Conservation (phyloP, 257 asterid genomes). For the Nicotiana benthamiana region DNA sequence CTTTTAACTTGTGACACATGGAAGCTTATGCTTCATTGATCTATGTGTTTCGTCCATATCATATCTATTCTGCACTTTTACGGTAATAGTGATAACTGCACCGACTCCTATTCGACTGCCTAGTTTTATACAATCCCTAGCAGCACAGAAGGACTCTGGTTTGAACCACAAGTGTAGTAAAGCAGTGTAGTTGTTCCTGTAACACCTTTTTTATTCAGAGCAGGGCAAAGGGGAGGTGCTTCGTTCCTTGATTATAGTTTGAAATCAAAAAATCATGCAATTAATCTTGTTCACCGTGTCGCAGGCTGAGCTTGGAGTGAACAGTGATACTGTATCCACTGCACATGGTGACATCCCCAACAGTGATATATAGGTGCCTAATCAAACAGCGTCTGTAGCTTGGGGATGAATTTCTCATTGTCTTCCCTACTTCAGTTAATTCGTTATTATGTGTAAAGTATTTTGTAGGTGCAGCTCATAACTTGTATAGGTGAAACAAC, state of each 20-base stretch:
- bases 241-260: not conserved
- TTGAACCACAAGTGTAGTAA: not conserved
- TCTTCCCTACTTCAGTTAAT: not conserved
- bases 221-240: not conserved
- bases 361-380: constrained; percentile 20
- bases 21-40: not conserved
- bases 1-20: not conserved
- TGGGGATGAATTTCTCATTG: not conserved
- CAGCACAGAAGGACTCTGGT: not conserved
- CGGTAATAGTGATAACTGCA: not conserved
- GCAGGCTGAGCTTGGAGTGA: constrained; percentile 58
- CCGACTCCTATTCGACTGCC: not conserved
- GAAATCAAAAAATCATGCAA: not conserved
- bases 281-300: not conserved
- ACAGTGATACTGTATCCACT: constrained; percentile 24
- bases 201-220: not conserved
- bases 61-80: not conserved
- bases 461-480: not conserved
- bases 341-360: constrained; percentile 17
- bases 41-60: not conserved
- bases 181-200: not conserved
- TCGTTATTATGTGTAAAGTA: not conserved
- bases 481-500: not conserved
- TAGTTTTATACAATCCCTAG: not conserved
- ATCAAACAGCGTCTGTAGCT: not conserved